Evolutionary conservation across 345 rosid genomes (phyloP).

Genomic region (Eucalyptus tenuipes): DNA sequence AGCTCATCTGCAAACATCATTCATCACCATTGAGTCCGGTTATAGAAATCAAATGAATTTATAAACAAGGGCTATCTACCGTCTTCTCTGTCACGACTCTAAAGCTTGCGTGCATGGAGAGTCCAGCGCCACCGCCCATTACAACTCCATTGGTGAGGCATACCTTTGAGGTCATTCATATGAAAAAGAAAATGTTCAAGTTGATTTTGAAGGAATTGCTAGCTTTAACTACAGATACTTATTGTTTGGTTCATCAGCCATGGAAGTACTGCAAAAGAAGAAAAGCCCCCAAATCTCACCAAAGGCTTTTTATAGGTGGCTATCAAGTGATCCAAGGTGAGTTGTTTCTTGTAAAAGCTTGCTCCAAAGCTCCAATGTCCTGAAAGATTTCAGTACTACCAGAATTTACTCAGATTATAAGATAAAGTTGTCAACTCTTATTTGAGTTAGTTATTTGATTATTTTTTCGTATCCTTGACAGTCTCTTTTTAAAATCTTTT

Average conservation of each 20-base stretch:
- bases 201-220: neutral
- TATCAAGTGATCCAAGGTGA: neutral
- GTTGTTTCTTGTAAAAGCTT: neutral
- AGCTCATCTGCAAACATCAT: neutral
- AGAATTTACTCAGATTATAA: neutral
- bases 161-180: neutral
- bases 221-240: neutral
- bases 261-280: neutral
- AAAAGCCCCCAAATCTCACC: neutral
- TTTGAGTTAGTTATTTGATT: neutral
- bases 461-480: neutral
- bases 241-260: neutral
- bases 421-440: neutral
- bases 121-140: conserved; percentile 9
- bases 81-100: neutral
- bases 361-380: conserved; percentile 13
- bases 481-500: neutral
- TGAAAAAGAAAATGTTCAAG: neutral
- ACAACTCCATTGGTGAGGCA: neutral
- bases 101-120: neutral
- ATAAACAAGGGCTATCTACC: neutral
- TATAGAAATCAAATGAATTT: neutral
- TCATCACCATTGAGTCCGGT: neutral
- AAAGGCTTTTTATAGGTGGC: conserved; percentile 1
- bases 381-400: neutral